Conservation (phyloP, 495 filamentous ascomycete species). For the Geoglossum glabrum region DNA sequence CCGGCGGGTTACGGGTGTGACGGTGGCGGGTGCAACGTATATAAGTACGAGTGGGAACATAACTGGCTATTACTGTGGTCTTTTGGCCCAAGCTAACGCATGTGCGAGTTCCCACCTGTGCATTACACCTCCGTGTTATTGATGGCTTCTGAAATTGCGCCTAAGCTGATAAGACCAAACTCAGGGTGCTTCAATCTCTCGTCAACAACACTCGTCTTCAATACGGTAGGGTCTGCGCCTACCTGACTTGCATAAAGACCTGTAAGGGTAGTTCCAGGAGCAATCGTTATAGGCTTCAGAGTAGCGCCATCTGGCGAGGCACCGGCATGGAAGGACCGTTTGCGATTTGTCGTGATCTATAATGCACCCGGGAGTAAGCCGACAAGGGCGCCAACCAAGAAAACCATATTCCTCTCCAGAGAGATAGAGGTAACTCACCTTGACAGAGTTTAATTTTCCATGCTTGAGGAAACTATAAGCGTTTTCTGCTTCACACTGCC, state of each 20-base stretch:
- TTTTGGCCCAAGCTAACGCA: too few relatives aligned
- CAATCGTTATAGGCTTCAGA: not conserved
- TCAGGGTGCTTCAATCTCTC: not conserved
- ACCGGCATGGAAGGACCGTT: constrained; percentile 3
- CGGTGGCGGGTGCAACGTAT: too few relatives aligned
- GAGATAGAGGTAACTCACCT: not conserved
- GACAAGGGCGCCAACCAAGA: not conserved
- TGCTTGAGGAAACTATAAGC: constrained; percentile 2
- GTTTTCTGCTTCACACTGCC: not conserved
- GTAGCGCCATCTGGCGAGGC: not conserved
- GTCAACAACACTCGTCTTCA: not conserved
- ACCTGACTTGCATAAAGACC: constrained; percentile 6
- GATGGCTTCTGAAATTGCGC: constrained; percentile 3
- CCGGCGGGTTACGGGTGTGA: too few relatives aligned
- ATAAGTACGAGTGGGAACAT: too few relatives aligned
- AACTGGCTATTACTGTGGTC: too few relatives aligned
- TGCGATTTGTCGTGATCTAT: constrained; percentile 4
- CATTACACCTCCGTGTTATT: too few relatives aligned
- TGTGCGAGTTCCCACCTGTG: too few relatives aligned
- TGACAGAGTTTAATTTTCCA: constrained; percentile 1
- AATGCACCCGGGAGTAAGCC: not conserved
- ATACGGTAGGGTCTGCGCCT: not conserved
- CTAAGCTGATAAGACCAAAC: constrained; percentile 4
- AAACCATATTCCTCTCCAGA: not conserved
- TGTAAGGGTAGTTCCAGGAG: constrained; percentile 4